Evolutionary conservation across 805 yeast species (phyloP), one percentile per base, ranked within the genome.

Genomic region (Yamadazyma akitaensis): DNA sequence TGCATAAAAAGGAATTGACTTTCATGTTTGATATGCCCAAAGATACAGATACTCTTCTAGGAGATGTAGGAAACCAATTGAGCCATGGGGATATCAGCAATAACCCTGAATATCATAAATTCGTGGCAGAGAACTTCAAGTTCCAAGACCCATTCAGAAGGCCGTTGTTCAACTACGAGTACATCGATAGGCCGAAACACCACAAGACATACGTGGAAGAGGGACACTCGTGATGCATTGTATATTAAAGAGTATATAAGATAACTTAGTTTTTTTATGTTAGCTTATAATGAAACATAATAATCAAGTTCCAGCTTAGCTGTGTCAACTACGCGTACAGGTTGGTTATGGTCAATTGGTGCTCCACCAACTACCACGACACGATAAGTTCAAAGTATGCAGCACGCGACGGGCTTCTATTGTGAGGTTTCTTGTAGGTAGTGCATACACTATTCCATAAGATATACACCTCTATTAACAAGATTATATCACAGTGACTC

Each of bases 131-230:
- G 31, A 44, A 44, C 25, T 53, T 60, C 47, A 53, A 55, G 41
- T 59, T 61, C 47, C 57, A 53, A 47, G 55, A 48, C 19, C 66
- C 66, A 19, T 52, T 59, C 34, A 51, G 61, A 48, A 46, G 63
- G 37, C 57, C 66, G 8, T 49, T 62, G 26, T 62, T 59, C 47
- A 59, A 58, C 39, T 62, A 59, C 46, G 66, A 62, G 46, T 47
- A 49, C 40, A 57, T 62, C 28, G 65, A 61, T 41, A 50, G 59
- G 43, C 60, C 61, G 19, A 51, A 44, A 14, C 61, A 59, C 43
- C 60, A 58, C 36, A 38, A 36, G 37, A 40, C 33, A 24, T 42
- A 24, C 32, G 48, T 14, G 6, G 33, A 32, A 2, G 37, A 24
- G 14, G 6, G 19, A 3, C 30, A 40, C 34, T 18, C 17, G 33